phyloP scores from a whole-genome alignment of 2,329 filamentous ascomycete genomes.

The Aspergillus piperis region DNA sequence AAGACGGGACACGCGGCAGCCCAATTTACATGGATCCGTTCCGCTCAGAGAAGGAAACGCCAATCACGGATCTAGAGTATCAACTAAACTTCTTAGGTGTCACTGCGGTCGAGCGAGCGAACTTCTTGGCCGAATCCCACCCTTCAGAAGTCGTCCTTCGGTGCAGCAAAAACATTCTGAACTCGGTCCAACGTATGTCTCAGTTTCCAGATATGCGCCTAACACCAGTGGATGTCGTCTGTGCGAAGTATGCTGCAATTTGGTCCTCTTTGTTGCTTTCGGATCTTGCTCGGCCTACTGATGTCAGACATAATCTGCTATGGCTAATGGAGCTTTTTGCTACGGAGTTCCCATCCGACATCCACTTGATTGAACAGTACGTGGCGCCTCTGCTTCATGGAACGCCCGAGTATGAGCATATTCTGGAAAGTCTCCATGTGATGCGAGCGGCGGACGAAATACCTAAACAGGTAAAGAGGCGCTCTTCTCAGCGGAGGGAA shows the following conservation, averaged over 20 bases:
- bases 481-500: conserved; percentile 37
- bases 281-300: conserved; percentile 43
- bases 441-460: conserved; percentile 60
- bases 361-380: conserved; percentile 68
- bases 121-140: conserved; percentile 65
- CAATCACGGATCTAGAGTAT: conserved; percentile 58
- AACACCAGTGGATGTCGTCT: conserved; percentile 55
- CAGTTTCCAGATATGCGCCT: conserved; percentile 31
- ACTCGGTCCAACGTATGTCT: conserved; percentile 61
- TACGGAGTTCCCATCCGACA: conserved; percentile 69
- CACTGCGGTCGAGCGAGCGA: conserved; percentile 39
- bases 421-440: conserved; percentile 56
- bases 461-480: conserved; percentile 50
- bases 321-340: conserved; percentile 66
- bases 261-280: conserved; percentile 68
- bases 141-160: conserved; percentile 71
- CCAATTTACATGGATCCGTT: conserved; percentile 86
- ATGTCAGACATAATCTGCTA: conserved; percentile 64
- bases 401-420: conserved; percentile 54
- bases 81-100: conserved; percentile 59
- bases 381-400: conserved; percentile 62
- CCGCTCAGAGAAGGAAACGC: conserved; percentile 67
- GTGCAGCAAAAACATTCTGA: conserved; percentile 77
- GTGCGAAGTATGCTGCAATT: conserved; percentile 69
- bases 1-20: conserved; percentile 33